Evolutionary conservation across 768 basidiomycete species (phyloP), one percentile per base, ranked within the genome.

Genomic region (Grammothele lineata): DNA sequence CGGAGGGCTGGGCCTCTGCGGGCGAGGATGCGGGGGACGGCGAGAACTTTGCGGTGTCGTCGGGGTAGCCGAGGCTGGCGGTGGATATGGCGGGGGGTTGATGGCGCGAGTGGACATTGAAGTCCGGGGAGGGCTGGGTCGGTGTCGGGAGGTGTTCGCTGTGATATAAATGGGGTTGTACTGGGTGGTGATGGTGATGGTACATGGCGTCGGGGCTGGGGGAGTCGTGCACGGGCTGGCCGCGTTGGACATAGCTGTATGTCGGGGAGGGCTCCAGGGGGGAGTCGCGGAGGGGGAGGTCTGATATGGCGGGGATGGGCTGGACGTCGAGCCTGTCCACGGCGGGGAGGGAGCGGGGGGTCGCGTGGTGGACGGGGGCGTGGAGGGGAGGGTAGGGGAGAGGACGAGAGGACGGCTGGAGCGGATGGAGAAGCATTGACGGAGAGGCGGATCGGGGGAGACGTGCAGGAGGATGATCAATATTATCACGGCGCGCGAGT

Each of bases 181-280:
- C 37, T 17, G 45, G 36, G 30, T 39, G 41, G 35, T 6, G 9
- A 21, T 36, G 40, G 45, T 40, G 45, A 14, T 47, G 38, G 38
- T 56, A 57, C 52, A 57, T 57, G 38, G 49, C 30, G 40, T 48
- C 39, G 42, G 48, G 41, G 22, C 39, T 40, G 43, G 51, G 40
- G 37, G 45, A 40, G 37, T 35, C 33, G 9, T 44, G 51, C 40
- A 41, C 48, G 37, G 45, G 55, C 12, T 43, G 54, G 18, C 37
- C 48, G 51, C 56, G 50, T 47, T 47, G 53, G 53, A 54, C 56
- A 57, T 57, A 57, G 47, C 47, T 50, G 53, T 41, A 52, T 40
- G 15, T 33, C 41, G 51, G 15, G 37, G 41, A 25, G 38, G 25
- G 37, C 37, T 46, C 50, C 47, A 48, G 55, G 33, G 53, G 49